A percentile compares a stretch with the other conserved stretches of the same genome.
Evolutionary conservation across 202 grass and related monocot genomes (phyloP).

Genomic region (Panicum virgatum): DNA sequence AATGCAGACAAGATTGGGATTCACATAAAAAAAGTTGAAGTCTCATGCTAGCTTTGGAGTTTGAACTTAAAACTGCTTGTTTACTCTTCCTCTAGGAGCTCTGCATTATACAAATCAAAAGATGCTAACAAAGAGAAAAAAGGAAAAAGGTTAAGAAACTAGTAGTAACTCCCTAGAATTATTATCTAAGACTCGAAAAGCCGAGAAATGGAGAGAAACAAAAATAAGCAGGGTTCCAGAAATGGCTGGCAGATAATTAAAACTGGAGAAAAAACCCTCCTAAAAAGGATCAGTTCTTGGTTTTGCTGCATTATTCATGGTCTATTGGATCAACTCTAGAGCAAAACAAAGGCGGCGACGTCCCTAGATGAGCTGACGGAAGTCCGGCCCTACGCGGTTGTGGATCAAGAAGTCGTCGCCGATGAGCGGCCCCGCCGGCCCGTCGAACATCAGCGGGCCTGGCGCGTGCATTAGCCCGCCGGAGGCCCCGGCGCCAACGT

Average conservation of each 20-base stretch:
- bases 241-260: slow-evolving; percentile 27
- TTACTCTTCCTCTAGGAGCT: slow-evolving; percentile 42
- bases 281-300: slow-evolving; percentile 33
- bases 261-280: slow-evolving; percentile 38
- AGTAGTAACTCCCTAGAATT: slow-evolving; percentile 53
- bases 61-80: slow-evolving; percentile 28
- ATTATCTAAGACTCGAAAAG: slow-evolving; percentile 42
- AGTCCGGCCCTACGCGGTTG: slow-evolving; percentile 70
- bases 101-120: slow-evolving; percentile 39
- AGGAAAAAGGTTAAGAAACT: not conserved
- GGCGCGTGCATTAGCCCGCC: slow-evolving; percentile 42
- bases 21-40: slow-evolving; percentile 14
- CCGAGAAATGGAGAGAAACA: slow-evolving; percentile 40
- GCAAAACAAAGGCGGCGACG: not conserved
- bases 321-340: slow-evolving; percentile 43
- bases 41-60: slow-evolving; percentile 13
- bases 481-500: not conserved
- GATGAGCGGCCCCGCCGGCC: slow-evolving; percentile 31
- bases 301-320: slow-evolving; percentile 53
- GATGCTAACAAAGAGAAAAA: not conserved
- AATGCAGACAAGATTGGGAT: slow-evolving; percentile 56
- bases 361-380: slow-evolving; percentile 80
- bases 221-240: slow-evolving; percentile 41
- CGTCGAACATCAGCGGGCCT: slow-evolving; percentile 45
- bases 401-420: slow-evolving; percentile 74